Conservation (phyloP, 257 asterid genomes). For the Pogostemon cablin region DNA sequence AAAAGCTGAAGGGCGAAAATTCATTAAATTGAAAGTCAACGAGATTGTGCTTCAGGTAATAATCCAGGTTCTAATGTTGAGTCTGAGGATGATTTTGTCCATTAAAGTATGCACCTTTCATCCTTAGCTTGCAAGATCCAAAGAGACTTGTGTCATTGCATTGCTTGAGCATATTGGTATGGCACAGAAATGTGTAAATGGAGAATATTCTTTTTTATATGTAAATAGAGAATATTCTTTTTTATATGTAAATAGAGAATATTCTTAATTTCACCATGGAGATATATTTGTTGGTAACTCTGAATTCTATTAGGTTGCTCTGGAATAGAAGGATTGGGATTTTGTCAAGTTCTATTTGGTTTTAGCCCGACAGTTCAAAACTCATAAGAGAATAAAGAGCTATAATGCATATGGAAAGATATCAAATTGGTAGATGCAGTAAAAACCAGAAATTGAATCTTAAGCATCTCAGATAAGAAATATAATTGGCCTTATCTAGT, state of each 20-base stretch:
- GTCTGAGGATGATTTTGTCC: neutral
- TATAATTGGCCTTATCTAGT: constrained; percentile 2
- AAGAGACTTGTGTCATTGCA: constrained; percentile 4
- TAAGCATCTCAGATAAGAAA: constrained; percentile 15
- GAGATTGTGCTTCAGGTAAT: constrained; percentile 96
- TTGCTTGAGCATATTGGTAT: constrained; percentile 24
- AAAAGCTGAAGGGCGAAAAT: constrained; percentile 88
- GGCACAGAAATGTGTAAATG: constrained; percentile 18
- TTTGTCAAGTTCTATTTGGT: neutral
- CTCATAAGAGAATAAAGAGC: constrained; percentile 15
- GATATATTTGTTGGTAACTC: too few species aligned
- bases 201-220: neutral
- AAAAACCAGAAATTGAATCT: constrained; percentile 12
- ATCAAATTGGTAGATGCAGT: constrained; percentile 7
- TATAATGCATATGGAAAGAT: neutral
- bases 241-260: neutral
- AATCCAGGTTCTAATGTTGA: constrained; percentile 21
- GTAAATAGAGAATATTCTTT: neutral
- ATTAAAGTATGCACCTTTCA: constrained; percentile 12
- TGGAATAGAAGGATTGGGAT: neutral
- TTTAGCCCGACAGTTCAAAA: constrained; percentile 14
- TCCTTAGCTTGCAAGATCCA: constrained; percentile 23
- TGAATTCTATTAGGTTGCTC: neutral
- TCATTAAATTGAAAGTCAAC: constrained; percentile 78
- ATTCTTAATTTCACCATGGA: constrained; percentile 3